Evolutionary conservation across 164 flowering plant genomes (phyloP).

Genomic region (Stephania cephalantha): DNA sequence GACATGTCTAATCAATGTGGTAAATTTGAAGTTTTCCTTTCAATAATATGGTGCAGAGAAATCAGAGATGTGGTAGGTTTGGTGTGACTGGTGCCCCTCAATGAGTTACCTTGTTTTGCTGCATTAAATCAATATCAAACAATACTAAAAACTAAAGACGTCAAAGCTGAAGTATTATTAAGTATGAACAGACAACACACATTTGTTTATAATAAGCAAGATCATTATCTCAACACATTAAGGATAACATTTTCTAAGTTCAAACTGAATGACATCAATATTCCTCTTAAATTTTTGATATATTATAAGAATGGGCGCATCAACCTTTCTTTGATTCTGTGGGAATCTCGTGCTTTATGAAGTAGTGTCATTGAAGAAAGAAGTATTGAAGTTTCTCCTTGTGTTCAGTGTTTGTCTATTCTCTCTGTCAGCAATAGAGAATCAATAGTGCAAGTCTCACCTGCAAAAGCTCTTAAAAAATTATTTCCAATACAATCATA

Average conservation of each 20-base stretch:
- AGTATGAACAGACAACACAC: too few relatives aligned
- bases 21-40: too few relatives aligned
- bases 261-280: not conserved
- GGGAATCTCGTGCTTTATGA: not conserved
- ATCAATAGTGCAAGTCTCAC: not conserved
- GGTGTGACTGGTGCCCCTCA: not conserved
- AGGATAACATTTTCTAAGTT: too few relatives aligned
- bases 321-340: not conserved
- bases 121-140: not conserved
- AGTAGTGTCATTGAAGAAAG: not conserved
- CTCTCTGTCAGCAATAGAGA: not conserved
- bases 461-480: too few relatives aligned
- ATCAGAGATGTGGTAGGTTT: too few relatives aligned
- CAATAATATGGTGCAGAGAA: not conserved
- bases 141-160: not conserved
- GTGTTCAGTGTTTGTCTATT: not conserved
- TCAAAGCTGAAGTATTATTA: too few relatives aligned
- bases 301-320: too few relatives aligned
- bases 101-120: not conserved
- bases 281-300: not conserved
- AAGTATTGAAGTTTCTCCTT: too few relatives aligned
- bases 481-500: too few relatives aligned
- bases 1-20: not conserved
- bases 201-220: not conserved
- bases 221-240: not conserved